Evolutionary conservation across 345 rosid genomes (phyloP).

Genomic region (Anacardium occidentale): DNA sequence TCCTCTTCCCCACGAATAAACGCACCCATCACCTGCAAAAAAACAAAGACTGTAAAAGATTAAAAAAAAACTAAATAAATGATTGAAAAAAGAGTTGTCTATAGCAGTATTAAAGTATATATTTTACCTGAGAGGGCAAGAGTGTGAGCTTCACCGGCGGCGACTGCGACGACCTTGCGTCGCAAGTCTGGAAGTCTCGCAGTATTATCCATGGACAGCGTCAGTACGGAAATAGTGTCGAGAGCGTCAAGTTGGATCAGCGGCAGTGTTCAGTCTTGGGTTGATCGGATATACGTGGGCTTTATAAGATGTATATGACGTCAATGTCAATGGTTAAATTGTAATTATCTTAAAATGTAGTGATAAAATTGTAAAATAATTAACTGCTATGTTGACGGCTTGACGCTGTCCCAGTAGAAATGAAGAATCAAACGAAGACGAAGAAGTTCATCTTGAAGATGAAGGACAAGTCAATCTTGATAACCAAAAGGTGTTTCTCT

Average conservation of each 20-base stretch:
- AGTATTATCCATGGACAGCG: conserved; percentile 40
- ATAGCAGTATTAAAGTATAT: background rate
- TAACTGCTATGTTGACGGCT: too few relatives aligned
- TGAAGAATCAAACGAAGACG: too few relatives aligned
- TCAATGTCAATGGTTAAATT: background rate
- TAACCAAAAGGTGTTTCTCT: too few relatives aligned
- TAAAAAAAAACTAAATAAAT: background rate
- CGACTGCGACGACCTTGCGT: conserved; percentile 42
- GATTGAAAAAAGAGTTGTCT: background rate
- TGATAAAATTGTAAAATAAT: background rate
- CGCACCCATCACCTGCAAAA: conserved; percentile 72
- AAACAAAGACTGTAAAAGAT: background rate
- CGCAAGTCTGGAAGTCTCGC: conserved; percentile 24
- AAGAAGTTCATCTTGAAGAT: too few relatives aligned
- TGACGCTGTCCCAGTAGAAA: too few relatives aligned
- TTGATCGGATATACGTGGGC: background rate
- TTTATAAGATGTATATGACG: background rate
- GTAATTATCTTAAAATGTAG: background rate
- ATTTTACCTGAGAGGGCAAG: conserved; percentile 65
- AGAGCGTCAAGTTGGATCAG: background rate
- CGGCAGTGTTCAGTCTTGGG: background rate
- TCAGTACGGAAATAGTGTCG: background rate
- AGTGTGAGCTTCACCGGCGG: conserved; percentile 88
- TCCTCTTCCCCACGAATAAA: conserved; percentile 93
- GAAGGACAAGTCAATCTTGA: too few relatives aligned